Percentiles rank a stretch among this genome's conserved stretches.
These are phyloP conservation scores for Sphaerulina musiva DNA, from an alignment of 2,329 filamentous ascomycete genomes.

Conservation along the genomic window DNA sequence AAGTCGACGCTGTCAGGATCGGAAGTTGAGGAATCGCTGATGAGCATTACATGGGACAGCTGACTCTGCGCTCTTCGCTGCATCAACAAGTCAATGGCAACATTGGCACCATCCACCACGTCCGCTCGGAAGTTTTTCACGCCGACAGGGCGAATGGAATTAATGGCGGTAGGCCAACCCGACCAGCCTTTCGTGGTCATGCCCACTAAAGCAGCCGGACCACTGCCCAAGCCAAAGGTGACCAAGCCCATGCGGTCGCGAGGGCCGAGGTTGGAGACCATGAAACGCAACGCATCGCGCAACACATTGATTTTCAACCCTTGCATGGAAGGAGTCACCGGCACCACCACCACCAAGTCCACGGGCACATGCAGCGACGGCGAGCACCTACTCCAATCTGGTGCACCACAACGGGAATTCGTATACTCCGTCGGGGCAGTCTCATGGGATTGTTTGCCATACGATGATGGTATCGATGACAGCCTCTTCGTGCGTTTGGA, in stretches of 20 bases:
- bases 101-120: constrained; percentile 94
- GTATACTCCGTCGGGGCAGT: constrained; percentile 93
- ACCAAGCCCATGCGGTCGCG: constrained; percentile 95
- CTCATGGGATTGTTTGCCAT: constrained; percentile 74
- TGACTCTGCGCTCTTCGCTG: constrained; percentile 94
- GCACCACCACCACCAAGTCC: constrained; percentile 92
- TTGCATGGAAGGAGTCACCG: constrained; percentile 97
- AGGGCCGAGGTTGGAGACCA: constrained; percentile 83
- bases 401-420: constrained; percentile 48
- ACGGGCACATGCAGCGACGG: constrained; percentile 75
- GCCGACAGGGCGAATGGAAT: constrained; percentile 83
- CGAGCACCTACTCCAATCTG: constrained; percentile 42
- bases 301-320: constrained; percentile 97
- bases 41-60: constrained; percentile 88
- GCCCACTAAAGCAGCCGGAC: constrained; percentile 89
- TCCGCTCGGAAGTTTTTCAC: constrained; percentile 96
- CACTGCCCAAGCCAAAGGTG: constrained; percentile 89
- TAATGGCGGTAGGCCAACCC: constrained; percentile 80
- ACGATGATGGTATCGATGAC: constrained; percentile 75
- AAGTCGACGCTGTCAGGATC: constrained; percentile 96
- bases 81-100: constrained; percentile 98
- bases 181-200: constrained; percentile 95
- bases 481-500: constrained; percentile 56
- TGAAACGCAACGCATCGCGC: constrained; percentile 83
- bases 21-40: constrained; percentile 92